Evolutionary conservation across 108 stramenopile genomes (phyloP).

Genomic region (Skeletonema potamos): DNA sequence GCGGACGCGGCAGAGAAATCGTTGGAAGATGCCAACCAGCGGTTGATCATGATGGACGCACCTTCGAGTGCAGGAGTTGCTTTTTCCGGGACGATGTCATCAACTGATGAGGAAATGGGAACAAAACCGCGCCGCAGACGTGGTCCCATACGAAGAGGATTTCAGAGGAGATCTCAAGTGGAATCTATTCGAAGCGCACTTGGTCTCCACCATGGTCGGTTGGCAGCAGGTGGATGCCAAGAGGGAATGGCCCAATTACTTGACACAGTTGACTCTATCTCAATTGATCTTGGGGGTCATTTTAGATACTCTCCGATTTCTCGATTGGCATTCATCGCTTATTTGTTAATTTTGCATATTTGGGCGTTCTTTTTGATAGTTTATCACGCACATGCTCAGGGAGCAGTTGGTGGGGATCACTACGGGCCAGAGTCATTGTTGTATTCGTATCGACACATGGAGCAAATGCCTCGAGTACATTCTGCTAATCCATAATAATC

Average conservation of each 20-base stretch:
- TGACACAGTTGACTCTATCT: constrained; percentile 70
- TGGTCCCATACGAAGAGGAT: constrained; percentile 3
- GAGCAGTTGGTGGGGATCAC: constrained; percentile 37
- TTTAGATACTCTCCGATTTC: constrained; percentile 75
- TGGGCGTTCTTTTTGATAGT: constrained; percentile 85
- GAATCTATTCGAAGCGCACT: constrained; percentile 73
- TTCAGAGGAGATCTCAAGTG: constrained; percentile 21
- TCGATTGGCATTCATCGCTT: constrained; percentile 70
- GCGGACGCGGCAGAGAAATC: constrained; percentile 66
- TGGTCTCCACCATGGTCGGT: constrained; percentile 56
- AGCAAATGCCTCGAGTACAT: constrained; percentile 22
- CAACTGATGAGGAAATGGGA: constrained; percentile 44
- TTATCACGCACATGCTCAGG: constrained; percentile 82
- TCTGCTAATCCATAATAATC: constrained; percentile 10
- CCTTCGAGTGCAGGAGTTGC: constrained; percentile 13
- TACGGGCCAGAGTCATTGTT: constrained; percentile 39
- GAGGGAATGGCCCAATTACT: constrained; percentile 65
- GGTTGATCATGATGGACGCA: constrained; percentile 30
- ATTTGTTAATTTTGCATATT: constrained; percentile 67
- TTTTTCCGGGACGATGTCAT: constrained; percentile 31
- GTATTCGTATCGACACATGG: constrained; percentile 34
- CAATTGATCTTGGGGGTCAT: constrained; percentile 74
- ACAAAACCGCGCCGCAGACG: constrained; percentile 18
- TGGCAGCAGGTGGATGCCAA: constrained; percentile 52
- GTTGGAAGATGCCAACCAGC: constrained; percentile 41